Conservation (phyloP, 208 protist genomes). For the Trypanosoma platydactyli region DNA sequence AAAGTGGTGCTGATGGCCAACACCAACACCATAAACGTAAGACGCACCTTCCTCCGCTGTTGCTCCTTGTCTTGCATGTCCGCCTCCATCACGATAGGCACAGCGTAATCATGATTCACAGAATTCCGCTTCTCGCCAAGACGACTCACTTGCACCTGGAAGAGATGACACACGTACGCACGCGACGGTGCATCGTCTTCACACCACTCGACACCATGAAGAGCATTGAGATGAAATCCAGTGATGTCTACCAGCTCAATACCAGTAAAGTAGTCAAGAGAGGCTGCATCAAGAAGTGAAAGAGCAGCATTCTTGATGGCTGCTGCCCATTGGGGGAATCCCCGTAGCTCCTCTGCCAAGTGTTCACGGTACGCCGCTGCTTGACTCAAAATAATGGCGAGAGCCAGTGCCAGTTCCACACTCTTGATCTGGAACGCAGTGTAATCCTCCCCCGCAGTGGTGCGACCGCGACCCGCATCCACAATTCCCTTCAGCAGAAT, state of each 20-base stretch:
- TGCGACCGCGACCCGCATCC: conserved; percentile 21
- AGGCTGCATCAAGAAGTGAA: conserved; percentile 16
- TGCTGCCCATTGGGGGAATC: conserved; percentile 21
- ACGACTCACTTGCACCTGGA: conserved; percentile 7
- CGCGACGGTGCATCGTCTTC: conserved; percentile 14
- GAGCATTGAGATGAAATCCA: conserved; percentile 23
- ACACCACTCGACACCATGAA: conserved; percentile 29
- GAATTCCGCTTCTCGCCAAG: neutral
- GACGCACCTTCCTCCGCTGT: conserved; percentile 10
- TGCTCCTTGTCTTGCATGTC: conserved; percentile 5
- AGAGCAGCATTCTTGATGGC: conserved; percentile 21
- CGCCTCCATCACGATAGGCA: neutral
- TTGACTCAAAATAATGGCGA: conserved; percentile 21
- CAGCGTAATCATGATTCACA: neutral
- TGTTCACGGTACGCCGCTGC: conserved; percentile 13
- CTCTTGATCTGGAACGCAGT: conserved; percentile 20
- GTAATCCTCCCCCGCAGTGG: conserved; percentile 15
- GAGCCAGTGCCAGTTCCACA: conserved; percentile 16
- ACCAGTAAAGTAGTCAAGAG: conserved; percentile 28
- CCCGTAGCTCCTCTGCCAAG: conserved; percentile 4
- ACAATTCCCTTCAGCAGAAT: conserved; percentile 25
- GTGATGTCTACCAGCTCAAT: conserved; percentile 33
- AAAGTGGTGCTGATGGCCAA: conserved; percentile 26
- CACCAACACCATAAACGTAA: conserved; percentile 26
- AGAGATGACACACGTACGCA: conserved; percentile 11